Base-by-base conservation (phyloP, 2,329 filamentous ascomycete species). In the Nemania serpens region DNA sequence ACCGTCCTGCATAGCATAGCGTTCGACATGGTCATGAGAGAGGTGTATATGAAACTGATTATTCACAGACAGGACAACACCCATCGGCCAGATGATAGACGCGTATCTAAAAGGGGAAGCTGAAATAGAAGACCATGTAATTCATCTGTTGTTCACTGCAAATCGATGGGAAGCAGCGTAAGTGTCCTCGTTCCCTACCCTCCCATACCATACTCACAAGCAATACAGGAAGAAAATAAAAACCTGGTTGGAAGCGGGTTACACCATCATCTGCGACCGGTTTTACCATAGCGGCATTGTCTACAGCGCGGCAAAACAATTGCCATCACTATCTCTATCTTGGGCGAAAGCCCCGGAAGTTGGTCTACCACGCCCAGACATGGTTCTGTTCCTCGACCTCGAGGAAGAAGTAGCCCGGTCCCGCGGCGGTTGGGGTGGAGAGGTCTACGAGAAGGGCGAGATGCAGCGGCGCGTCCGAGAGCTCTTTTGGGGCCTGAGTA, bases 231-330 rank as follows among this genome's bases (percentile, higher is more conserved):
- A 80, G 66, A 76, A 77, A 51, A 88, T 88, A 47, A 71, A 79
- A 17, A 58, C 76, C 1, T 78, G 84, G 5, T 75, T 97, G 5
- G 77, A 80, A 0, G 75, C 80, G 1, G 93, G 94, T 9, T 88
- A 82, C 18, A 95, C 87, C 0, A 83, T 99, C 34, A 81, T 99
- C 41, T 88, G 94, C 67, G 95, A 99, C 76, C 88, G 95, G 49
- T 99, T 98, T 79, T 96, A 96, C 74, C 94, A 97, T 79, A 95
- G 91, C 18, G 95, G 95, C 55, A 91, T 93, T 59, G 92, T 97
- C 51, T 99, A 98, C 79, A 92, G 89, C 22, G 91, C 92, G 0
- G 94, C 95, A 3, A 98, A 98, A 74, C 81, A 86, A 46, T 91
- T 91, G 68, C 85, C 88, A 0, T 75, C 80, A 1, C 82, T 97